These are phyloP conservation scores for Vigna nakashimae DNA, from an alignment of 306 rosid genomes.

Conservation along the genomic window DNA sequence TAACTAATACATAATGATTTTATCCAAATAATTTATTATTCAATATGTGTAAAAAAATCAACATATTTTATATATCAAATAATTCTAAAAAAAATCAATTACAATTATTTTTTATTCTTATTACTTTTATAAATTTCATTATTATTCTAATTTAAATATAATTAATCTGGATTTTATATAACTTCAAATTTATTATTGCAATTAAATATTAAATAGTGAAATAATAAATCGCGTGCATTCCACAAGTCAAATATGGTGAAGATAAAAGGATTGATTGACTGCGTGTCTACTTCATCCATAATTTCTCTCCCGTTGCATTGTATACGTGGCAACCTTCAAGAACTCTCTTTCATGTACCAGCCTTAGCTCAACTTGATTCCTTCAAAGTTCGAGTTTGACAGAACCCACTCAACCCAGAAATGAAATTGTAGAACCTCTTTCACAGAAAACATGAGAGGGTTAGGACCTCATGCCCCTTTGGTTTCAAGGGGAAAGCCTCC, in stretches of 20 bases:
- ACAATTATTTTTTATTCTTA: too few species aligned
- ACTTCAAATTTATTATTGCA: too few species aligned
- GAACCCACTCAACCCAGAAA: conserved; percentile 44
- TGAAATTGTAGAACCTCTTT: conserved; percentile 55
- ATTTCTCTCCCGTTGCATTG: neutral
- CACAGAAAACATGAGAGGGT: conserved; percentile 62
- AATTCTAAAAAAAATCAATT: too few species aligned
- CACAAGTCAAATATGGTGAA: neutral
- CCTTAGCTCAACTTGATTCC: conserved; percentile 28
- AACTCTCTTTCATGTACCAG: conserved; percentile 13
- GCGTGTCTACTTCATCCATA: neutral
- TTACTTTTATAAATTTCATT: too few species aligned
- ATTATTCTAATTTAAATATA: too few species aligned
- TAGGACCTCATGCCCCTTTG: conserved; percentile 62
- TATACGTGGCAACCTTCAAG: conserved; percentile 63
- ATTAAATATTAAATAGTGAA: too few species aligned
- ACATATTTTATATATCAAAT: too few species aligned
- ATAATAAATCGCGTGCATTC: too few species aligned
- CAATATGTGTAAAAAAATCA: too few species aligned
- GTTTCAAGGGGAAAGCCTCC: conserved; percentile 79
- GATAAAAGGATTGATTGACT: neutral
- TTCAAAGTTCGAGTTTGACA: conserved; percentile 22
- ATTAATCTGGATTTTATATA: too few species aligned
- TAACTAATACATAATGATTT: too few species aligned
- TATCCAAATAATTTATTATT: too few species aligned